These are phyloP conservation scores for Lichtheimia corymbifera DNA, from an alignment of 371 early-diverging fungal species.

Conservation along the genomic window DNA sequence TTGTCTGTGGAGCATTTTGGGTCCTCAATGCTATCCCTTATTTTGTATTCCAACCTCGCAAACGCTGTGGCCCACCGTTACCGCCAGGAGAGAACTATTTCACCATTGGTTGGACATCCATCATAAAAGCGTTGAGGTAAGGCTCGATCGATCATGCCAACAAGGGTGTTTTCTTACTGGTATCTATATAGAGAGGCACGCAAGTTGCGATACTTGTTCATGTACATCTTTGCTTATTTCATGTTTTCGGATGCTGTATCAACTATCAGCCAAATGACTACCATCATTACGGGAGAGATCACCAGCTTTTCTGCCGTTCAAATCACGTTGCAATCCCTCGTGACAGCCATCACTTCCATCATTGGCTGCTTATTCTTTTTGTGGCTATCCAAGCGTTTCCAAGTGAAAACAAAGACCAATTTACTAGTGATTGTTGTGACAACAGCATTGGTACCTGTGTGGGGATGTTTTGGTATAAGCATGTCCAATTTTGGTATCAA, in stretches of 20 bases:
- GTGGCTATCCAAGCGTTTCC: slow-evolving; percentile 34
- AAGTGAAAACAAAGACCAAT: slow-evolving; percentile 44
- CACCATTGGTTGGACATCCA: slow-evolving; percentile 52
- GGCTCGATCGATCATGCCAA: not conserved
- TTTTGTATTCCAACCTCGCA: slow-evolving; percentile 38
- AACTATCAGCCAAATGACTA: slow-evolving; percentile 48
- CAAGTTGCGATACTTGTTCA: slow-evolving; percentile 48
- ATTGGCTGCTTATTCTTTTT: slow-evolving; percentile 50
- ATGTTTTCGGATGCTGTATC: slow-evolving; percentile 63
- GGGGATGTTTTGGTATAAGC: slow-evolving; percentile 53
- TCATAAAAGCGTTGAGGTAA: slow-evolving; percentile 32
- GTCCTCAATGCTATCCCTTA: slow-evolving; percentile 47
- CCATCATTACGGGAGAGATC: slow-evolving; percentile 46
- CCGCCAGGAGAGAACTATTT: slow-evolving; percentile 33
- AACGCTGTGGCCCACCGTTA: slow-evolving; percentile 41
- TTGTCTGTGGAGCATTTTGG: slow-evolving; percentile 49
- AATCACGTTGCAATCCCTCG: slow-evolving; percentile 41
- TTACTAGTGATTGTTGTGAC: slow-evolving; percentile 34
- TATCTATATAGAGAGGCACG: slow-evolving; percentile 35
- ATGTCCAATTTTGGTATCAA: slow-evolving; percentile 42
- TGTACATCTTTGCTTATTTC: slow-evolving; percentile 60
- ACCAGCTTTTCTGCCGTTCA: slow-evolving; percentile 38
- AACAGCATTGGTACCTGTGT: slow-evolving; percentile 36
- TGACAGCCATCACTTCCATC: slow-evolving; percentile 47
- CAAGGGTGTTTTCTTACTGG: not conserved